Percentiles rank a stretch among this genome's conserved stretches.
phyloP scores from a whole-genome alignment of 2,329 filamentous ascomycete species.

The Lasiodiplodia hormozganensis region DNA sequence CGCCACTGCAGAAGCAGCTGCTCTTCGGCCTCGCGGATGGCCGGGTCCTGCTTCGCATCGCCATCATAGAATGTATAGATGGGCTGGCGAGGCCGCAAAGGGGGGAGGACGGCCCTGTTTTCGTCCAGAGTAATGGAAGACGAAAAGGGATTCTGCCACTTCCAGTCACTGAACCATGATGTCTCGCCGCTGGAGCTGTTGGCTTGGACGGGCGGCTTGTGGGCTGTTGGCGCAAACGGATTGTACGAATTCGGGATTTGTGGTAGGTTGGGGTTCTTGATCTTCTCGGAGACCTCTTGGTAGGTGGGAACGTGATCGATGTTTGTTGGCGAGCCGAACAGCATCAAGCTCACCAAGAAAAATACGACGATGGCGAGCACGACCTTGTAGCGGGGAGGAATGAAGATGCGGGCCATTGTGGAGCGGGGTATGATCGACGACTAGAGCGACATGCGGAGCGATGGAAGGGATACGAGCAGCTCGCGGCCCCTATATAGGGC shows the following conservation, averaged over 20 bases:
- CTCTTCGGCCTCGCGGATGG: slow-evolving; percentile 74
- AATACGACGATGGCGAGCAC: slow-evolving; percentile 48
- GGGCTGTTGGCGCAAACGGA: slow-evolving; percentile 73
- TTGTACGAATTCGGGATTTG: slow-evolving; percentile 55
- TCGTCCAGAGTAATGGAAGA: slow-evolving; percentile 80
- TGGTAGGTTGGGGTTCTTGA: slow-evolving; percentile 45
- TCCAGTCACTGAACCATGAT: slow-evolving; percentile 88
- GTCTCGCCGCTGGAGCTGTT: slow-evolving; percentile 81
- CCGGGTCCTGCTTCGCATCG: slow-evolving; percentile 66
- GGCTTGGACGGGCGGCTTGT: slow-evolving; percentile 74
- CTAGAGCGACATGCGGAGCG: slow-evolving; percentile 14
- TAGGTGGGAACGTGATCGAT: slow-evolving; percentile 47
- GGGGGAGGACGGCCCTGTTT: slow-evolving; percentile 81
- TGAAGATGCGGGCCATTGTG: slow-evolving; percentile 22
- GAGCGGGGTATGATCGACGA: slow-evolving; percentile 15
- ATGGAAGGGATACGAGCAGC: slow-evolving; percentile 15
- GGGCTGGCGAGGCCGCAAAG: slow-evolving; percentile 70
- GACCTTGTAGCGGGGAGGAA: slow-evolving; percentile 50
- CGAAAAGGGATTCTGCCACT: slow-evolving; percentile 90
- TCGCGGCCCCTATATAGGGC: slow-evolving; percentile 18
- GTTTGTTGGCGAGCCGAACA: slow-evolving; percentile 46
- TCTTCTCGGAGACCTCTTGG: slow-evolving; percentile 45
- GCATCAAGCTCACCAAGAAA: slow-evolving; percentile 41
- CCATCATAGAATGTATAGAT: slow-evolving; percentile 94
- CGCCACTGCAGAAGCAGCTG: slow-evolving; percentile 85